phyloP scores from a whole-genome alignment of 805 yeast species.

The Pichia exigua region DNA sequence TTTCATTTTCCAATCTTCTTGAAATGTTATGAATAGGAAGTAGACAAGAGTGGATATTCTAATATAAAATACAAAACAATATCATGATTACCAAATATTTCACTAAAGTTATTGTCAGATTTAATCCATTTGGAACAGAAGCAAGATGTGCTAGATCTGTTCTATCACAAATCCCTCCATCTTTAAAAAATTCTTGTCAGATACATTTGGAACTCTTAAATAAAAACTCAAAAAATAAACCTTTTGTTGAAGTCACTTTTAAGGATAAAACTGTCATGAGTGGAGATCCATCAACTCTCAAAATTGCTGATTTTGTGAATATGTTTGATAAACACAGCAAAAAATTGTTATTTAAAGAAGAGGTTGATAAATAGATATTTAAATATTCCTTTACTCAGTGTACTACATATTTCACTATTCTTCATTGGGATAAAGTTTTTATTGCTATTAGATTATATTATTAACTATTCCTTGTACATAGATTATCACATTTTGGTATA shows the following conservation, averaged over 20 bases:
- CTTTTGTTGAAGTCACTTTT: conserved; percentile 67
- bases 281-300: conserved; percentile 53
- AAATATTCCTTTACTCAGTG: background rate
- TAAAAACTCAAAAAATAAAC: conserved; percentile 36
- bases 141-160: conserved; percentile 78
- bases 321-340: conserved; percentile 78
- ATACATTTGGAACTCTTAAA: conserved; percentile 59
- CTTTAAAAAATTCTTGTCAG: conserved; percentile 51
- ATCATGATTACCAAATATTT: conserved; percentile 87
- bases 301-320: conserved; percentile 55
- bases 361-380: conserved; percentile 33
- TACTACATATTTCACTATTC: background rate
- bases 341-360: conserved; percentile 65
- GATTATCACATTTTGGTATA: background rate
- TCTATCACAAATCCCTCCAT: conserved; percentile 73
- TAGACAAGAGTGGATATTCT: too few species aligned
- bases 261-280: conserved; percentile 69
- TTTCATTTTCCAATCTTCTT: background rate
- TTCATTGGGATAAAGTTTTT: background rate
- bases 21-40: background rate
- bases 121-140: conserved; percentile 68
- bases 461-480: background rate
- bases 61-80: background rate
- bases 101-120: conserved; percentile 63
- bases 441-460: background rate